Base-by-base conservation (phyloP, 2,329 filamentous ascomycete genomes). In the Trichoderma arundinaceum region DNA sequence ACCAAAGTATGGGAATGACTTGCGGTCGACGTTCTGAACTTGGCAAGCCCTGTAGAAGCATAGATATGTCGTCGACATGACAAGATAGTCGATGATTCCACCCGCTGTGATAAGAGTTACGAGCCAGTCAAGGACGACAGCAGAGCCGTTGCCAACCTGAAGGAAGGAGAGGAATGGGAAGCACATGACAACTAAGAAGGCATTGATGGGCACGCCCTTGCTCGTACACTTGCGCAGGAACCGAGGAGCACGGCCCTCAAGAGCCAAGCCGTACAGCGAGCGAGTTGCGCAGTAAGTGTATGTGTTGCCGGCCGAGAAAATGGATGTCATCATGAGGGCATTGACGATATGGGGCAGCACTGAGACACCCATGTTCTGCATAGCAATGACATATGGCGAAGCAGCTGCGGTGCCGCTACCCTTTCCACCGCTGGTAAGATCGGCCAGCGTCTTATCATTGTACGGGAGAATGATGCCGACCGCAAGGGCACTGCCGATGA, bases 391-490 rank as follows among this genome's bases (percentile, higher is more conserved):
- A 70, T 88, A 88, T 2, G 86, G 86, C 33, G 86, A 88, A 0
- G 85, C 84, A 10, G 83, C 83, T 8, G 85, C 86, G 5, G 80
- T 83, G 6, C 76, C 74, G 10, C 72, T 68, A 13, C 68, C 71
- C 9, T 83, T 66, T 0, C 67, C 62, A 3, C 82, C 78, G 7
- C 77, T 77, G 66, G 88, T 84, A 1, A 84, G 85, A 6, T 19
- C 53, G 8, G 75, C 78, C 66, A 92, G 78, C 12, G 80, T 82
- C 0, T 78, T 70, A 71, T 91, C 87, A 66, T 91, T 84, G 73
- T 87, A 88, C 3, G 90, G 82, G 56, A 92, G 82, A 53, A 90
- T 76, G 54, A 91, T 88, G 17, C 88, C 88, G 28, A 90, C 84
- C 33, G 82, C 83, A 1, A 93, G 79, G 1, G 88, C 86, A 5